Evolutionary conservation across 108 stramenopile species (phyloP), one percentile per base, ranked within the genome.

Genomic region (Licmophora abbreviata): DNA sequence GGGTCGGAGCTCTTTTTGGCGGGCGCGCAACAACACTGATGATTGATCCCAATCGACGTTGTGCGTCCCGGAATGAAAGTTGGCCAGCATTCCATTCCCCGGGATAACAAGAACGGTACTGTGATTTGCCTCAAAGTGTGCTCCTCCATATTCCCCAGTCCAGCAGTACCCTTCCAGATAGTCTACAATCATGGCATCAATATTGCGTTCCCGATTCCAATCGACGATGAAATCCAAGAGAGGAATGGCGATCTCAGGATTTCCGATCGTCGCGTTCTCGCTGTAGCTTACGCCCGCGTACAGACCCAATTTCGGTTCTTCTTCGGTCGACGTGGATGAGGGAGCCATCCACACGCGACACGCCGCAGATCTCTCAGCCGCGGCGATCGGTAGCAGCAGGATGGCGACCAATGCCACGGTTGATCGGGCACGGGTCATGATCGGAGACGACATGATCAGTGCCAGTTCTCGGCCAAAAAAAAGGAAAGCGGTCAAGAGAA

Each of bases 241-340:
- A 17, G 76, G 76, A 50, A 77, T 77, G 11, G 61, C 76, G 22
- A 77, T 11, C 28, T 77, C 76, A 4, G 59, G 23, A 29, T 59
- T 10, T 3, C 70, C 66, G 30, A 77, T 33, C 0, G 44, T 77
- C 0, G 50, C 51, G 51, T 77, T 59, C 25, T 45, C 27, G 6
- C 15, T 29, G 43, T 55, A 68, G 38, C 41, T 42, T 11, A 48
- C 43, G 7, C 76, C 70, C 15, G 70, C 71, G 62, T 42, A 77
- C 2, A 77, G 15, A 5, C 76, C 70, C 32, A 52, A 72, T 51
- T 68, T 56, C 10, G 66, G 62, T 40, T 21, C 23, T 18, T 51
- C 15, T 12, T 45, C 1, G n/a, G 59, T 49, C 1, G 30, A 45
- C 9, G 57, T 38, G 24, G 64, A 49, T 32, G 69, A 71, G 2